Base-by-base conservation (phyloP, 345 rosid species). In the Erucastrum elatum region DNA sequence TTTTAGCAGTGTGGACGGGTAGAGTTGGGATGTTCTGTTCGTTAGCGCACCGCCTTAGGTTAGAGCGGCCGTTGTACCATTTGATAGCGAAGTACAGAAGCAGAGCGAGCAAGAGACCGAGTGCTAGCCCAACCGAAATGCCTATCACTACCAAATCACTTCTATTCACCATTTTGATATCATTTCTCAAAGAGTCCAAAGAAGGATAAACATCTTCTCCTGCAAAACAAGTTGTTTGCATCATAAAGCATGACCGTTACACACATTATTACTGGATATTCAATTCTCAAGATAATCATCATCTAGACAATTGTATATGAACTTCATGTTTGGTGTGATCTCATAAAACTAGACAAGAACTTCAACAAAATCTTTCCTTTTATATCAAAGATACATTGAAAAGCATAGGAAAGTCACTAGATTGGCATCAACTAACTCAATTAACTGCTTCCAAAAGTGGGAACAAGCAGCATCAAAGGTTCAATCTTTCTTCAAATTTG, bases 71-170 rank as follows among this genome's bases (percentile, higher is more conserved):
- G 59, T 76, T 86, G 70, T 86, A 88, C 99, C 98, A 91, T 82
- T 87, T 85, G 65, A 91, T 37, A 67, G 82, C 84, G 16, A 83
- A 83, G 86, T 84, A 91, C 17, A 86, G 63, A 16, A 93, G 81
- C 1, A 73, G n/a, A 81, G 99, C 99, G 68, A 95, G 82, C 85
- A 89, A 80, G 75, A 93, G 67, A 68, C 96, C 97, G 66, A 93
- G 84, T 65, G 93, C 91, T 81, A 91, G 81, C 68, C 98, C 94
- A 59, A 78, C 97, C 16, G 90, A 89, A 72, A 89, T 72, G 55
- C 96, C 93, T 66, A 93, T 81, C 62, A 82, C 77, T 41, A 94
- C 87, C 63, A 92, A 85, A 67, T 67, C 71, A 46, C 71, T 26
- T 27, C 71, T 67, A 58, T 33, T 75, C 77, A 58, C 79, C 99